A percentile compares a stretch with the other conserved stretches of the same genome.
phyloP scores from a whole-genome alignment of 176 grass and related monocot genomes.

The Musa beccarii region DNA sequence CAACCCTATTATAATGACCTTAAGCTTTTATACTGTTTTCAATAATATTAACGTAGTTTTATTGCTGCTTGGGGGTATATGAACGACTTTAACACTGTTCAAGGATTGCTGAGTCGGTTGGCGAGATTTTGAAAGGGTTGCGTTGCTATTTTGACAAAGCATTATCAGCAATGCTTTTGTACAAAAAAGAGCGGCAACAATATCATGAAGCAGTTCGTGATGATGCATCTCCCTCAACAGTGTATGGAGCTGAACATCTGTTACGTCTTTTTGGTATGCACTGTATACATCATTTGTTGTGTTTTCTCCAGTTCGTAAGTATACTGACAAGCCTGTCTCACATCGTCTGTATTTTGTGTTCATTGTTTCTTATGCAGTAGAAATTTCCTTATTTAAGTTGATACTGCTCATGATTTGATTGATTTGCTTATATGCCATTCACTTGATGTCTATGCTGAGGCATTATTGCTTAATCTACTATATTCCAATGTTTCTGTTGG shows the following conservation, averaged over 20 bases:
- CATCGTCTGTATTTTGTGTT: not conserved
- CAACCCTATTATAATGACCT: not conserved
- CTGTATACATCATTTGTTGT: conserved; percentile 15
- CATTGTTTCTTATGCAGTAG: too few species aligned
- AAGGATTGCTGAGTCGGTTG: conserved; percentile 76
- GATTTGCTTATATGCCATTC: too few species aligned
- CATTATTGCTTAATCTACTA: too few species aligned
- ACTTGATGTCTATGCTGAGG: too few species aligned
- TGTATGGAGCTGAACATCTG: conserved; percentile 97
- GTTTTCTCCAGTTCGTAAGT: conserved; percentile 4
- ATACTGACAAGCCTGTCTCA: not conserved
- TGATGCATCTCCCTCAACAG: conserved; percentile 55
- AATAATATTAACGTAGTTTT: conserved; percentile 3
- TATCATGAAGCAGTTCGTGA: conserved; percentile 60
- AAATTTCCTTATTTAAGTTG: too few species aligned
- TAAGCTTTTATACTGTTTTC: conserved; percentile 1
- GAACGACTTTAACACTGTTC: not conserved
- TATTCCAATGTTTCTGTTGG: too few species aligned
- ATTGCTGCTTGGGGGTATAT: conserved; percentile 1
- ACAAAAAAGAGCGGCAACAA: conserved; percentile 79
- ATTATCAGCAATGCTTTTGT: conserved; percentile 89
- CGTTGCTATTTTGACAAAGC: conserved; percentile 96
- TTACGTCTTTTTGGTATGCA: conserved; percentile 91
- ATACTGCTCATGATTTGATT: too few species aligned
- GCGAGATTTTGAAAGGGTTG: conserved; percentile 83